Percentiles rank a stretch among this genome's conserved stretches.
phyloP scores from a whole-genome alignment of 1,284 basidiomycete genomes.

The Puccinia novopanici region DNA sequence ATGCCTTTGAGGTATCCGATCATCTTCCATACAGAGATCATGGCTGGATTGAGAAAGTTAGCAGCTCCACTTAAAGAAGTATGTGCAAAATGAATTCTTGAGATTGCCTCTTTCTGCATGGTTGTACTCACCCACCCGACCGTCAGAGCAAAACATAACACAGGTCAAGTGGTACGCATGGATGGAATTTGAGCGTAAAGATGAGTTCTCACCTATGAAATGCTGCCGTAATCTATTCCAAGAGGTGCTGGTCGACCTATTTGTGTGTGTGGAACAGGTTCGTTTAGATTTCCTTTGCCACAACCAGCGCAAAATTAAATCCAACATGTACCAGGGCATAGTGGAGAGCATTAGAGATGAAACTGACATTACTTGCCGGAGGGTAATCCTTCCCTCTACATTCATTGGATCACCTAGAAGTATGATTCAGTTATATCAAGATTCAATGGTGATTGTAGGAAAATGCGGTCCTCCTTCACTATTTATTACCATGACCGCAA shows the following conservation, averaged over 20 bases:
- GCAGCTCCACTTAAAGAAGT: not conserved
- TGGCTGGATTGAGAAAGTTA: not conserved
- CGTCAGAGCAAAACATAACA: not conserved
- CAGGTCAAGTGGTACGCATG: not conserved
- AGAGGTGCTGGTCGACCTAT: constrained; percentile 60
- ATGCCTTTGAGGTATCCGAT: constrained; percentile 17
- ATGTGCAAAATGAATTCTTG: not conserved
- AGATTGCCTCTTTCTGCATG: not conserved
- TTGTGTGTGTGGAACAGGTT: too few relatives aligned
- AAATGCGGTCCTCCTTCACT: not conserved
- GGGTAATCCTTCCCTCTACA: constrained; percentile 4
- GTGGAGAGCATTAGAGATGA: not conserved
- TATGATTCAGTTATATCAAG: constrained; percentile 23
- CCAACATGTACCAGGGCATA: not conserved
- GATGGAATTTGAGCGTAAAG: too few relatives aligned
- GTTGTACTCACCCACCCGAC: too few relatives aligned
- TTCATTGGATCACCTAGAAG: not conserved
- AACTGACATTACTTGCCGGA: not conserved
- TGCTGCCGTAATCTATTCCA: constrained; percentile 59
- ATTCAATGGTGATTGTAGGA: constrained; percentile 18
- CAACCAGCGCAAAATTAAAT: constrained; percentile 58
- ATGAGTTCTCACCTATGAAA: not conserved
- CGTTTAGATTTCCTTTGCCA: constrained; percentile 54
- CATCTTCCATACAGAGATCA: not conserved
- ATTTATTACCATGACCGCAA: constrained; percentile 40